Conservation (phyloP, 768 basidiomycete species). For the Cantharellus cinnabarinus region DNA sequence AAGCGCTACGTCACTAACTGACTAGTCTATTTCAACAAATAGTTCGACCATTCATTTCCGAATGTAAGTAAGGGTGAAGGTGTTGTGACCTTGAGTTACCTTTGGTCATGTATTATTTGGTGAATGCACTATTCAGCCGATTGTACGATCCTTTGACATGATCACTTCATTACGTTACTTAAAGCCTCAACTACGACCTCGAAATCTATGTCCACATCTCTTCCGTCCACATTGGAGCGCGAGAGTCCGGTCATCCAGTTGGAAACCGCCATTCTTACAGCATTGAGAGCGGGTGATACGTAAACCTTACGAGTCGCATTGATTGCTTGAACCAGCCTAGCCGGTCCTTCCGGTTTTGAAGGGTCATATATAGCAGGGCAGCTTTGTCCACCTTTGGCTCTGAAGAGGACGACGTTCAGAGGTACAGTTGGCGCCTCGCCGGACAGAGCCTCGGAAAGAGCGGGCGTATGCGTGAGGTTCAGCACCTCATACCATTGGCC, state of each 20-base stretch:
- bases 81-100: too few species aligned
- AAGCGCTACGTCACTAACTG: too few species aligned
- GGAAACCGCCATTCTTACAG: constrained; percentile 21
- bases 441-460: background rate
- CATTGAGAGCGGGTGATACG: constrained; percentile 17
- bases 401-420: constrained; percentile 21
- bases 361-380: background rate
- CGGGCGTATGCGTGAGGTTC: constrained; percentile 8
- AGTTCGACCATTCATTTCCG: too few species aligned
- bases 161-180: constrained; percentile 8
- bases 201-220: constrained; percentile 10
- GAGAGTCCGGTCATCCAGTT: constrained; percentile 16
- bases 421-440: constrained; percentile 8
- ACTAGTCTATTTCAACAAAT: too few species aligned
- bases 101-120: too few species aligned
- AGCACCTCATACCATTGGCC: constrained; percentile 13
- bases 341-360: background rate
- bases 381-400: constrained; percentile 6
- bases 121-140: too few species aligned
- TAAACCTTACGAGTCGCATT: constrained; percentile 20
- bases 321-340: constrained; percentile 14
- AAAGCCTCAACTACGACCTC: constrained; percentile 13
- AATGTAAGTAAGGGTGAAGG: too few species aligned
- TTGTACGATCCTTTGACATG: background rate
- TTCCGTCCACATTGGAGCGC: background rate